These are phyloP conservation scores for Cyclanthera cordifolia DNA, from an alignment of 306 rosid genomes.

Conservation along the genomic window DNA sequence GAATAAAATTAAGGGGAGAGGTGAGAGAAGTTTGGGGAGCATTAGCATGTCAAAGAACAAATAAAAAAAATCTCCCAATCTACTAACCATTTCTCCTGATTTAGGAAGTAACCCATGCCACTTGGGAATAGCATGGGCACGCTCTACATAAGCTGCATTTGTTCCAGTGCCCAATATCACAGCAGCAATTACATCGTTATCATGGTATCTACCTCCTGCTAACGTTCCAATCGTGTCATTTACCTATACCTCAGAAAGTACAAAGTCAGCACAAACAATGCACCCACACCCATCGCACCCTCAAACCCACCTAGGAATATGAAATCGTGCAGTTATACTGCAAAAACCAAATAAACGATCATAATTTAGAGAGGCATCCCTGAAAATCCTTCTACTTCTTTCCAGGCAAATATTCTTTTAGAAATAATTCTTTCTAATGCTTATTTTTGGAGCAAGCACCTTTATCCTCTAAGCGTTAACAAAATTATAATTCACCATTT, in stretches of 20 bases:
- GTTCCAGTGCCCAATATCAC: slow-evolving; percentile 97
- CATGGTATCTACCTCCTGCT: slow-evolving; percentile 69
- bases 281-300: background rate
- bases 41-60: background rate
- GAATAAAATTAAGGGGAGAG: no score
- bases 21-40: no score
- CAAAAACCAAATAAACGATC: no score
- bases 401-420: no score
- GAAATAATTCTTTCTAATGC: no score
- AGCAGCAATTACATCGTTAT: slow-evolving; percentile 67
- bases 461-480: no score
- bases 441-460: no score
- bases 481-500: no score
- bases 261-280: background rate
- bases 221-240: slow-evolving; percentile 93
- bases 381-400: no score
- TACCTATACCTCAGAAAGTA: slow-evolving; percentile 36
- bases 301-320: background rate
- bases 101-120: slow-evolving; percentile 76
- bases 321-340: background rate
- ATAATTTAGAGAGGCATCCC: no score
- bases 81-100: slow-evolving; percentile 85
- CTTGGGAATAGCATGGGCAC: slow-evolving; percentile 77
- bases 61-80: background rate
- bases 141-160: slow-evolving; percentile 92